These are phyloP conservation scores for Phaeosphaeria sp. DNA, from an alignment of 2,329 filamentous ascomycete genomes.

Conservation along the genomic window DNA sequence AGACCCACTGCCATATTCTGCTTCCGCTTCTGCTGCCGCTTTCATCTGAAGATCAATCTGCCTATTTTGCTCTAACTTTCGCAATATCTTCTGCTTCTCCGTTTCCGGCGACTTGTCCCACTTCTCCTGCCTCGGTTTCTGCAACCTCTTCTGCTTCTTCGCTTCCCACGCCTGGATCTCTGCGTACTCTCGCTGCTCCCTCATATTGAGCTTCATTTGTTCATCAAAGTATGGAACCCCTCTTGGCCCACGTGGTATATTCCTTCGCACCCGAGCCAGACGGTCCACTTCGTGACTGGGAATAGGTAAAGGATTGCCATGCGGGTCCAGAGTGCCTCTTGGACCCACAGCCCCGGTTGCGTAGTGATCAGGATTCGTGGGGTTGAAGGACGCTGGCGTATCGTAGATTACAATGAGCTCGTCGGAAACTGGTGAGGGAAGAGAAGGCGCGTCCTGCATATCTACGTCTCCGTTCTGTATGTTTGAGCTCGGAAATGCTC, in stretches of 20 bases:
- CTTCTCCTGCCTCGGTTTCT: not conserved
- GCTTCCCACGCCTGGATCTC: not conserved
- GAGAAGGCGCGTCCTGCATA: not conserved
- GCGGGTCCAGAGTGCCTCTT: not conserved
- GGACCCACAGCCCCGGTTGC: not conserved
- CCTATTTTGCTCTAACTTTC: too few species aligned
- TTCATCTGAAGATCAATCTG: too few species aligned
- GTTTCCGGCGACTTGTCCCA: too few species aligned
- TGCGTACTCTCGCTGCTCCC: not conserved
- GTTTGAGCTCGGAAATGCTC: not conserved
- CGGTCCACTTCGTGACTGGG: not conserved
- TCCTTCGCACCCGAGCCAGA: not conserved
- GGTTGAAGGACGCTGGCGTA: not conserved
- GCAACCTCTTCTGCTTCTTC: not conserved
- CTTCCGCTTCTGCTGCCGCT: not conserved
- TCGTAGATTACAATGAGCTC: not conserved
- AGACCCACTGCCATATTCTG: not conserved
- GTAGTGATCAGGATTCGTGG: not conserved
- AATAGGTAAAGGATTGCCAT: not conserved
- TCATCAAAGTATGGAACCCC: not conserved
- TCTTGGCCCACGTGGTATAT: not conserved
- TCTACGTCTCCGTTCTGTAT: not conserved
- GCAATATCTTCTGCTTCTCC: too few species aligned
- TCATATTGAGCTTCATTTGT: not conserved
- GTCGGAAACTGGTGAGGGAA: not conserved